Base-by-base conservation (phyloP, 2,329 filamentous ascomycete species). In the Cadophora gregata region DNA sequence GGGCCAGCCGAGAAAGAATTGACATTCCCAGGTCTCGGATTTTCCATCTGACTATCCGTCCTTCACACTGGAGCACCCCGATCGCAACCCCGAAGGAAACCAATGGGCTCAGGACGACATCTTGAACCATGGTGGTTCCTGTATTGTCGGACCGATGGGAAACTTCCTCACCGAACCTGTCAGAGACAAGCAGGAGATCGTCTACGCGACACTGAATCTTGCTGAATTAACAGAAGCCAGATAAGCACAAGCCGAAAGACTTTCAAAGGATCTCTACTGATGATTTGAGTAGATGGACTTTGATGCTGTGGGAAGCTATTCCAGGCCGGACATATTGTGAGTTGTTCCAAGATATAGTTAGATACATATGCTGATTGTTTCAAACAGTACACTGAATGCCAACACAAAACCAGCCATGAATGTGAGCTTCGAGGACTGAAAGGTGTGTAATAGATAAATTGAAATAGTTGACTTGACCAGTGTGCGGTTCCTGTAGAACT, bases 31-130 rank as follows among this genome's bases (percentile, higher is more conserved):
- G 16, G 38, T 45, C 16, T 45, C 38, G 0, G 79, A 81, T 62
- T 81, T 81, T 55, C 80, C 79, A 16, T 27, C 72, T 1, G 79
- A 81, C 58, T 81, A 81, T 59, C 80, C 80, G 9, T 79, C 80
- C 8, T 81, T 81, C 69, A 76, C 76, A 9, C 67, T 74, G 21
- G 78, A 78, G 10, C 76, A 79, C 55, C 76, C 77, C 47, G 79
- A 81, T 66, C 75, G 77, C 27, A 78, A 77, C 58, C 74, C 79
- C n/a, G 76, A 79, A 59, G 79, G 79, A 1, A 73, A 74, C 8
- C 72, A 65, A 29, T 81, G 80, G 79, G 73, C 73, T 36, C 64
- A 78, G 8, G 72, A 79, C 29, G 78, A 80, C 56, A 76, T 81
- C 47, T 70, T 81, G 14, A 81, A 78, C 58, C 79, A 76, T 62